Evolutionary conservation across 768 basidiomycete genomes (phyloP).

Genomic region (Suillus luteus): DNA sequence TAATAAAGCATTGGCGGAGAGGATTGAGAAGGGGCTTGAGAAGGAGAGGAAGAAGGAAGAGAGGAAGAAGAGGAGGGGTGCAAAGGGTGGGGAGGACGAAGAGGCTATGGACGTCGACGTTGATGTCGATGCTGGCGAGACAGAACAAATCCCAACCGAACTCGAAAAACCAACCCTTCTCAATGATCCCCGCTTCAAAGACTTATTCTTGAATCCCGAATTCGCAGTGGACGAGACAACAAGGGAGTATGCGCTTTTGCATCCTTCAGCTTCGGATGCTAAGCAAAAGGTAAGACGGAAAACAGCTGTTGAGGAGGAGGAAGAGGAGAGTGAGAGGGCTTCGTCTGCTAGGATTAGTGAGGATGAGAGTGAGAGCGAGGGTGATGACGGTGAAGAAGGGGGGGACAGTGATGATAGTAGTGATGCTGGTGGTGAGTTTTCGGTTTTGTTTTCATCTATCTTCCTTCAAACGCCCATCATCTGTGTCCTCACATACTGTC

Average conservation of each 20-base stretch:
- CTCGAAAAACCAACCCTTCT: conserved; percentile 53
- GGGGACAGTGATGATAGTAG: conserved; percentile 51
- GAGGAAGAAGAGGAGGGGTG: conserved; percentile 50
- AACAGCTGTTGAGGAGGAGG: conserved; percentile 88
- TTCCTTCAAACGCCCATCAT: not conserved
- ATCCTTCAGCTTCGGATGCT: conserved; percentile 67
- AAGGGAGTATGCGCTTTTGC: conserved; percentile 89
- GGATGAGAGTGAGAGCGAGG: conserved; percentile 45
- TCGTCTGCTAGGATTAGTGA: conserved; percentile 59
- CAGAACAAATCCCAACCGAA: conserved; percentile 18
- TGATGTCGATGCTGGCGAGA: conserved; percentile 21
- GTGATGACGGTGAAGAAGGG: conserved; percentile 45
- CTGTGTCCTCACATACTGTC: not conserved
- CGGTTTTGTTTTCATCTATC: not conserved
- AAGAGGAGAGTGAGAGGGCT: conserved; percentile 77
- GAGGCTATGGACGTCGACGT: conserved; percentile 32
- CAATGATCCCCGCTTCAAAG: conserved; percentile 86
- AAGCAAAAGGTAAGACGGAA: conserved; percentile 47
- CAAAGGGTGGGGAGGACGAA: conserved; percentile 28
- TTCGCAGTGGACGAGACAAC: conserved; percentile 89
- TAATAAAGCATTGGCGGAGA: conserved; percentile 86
- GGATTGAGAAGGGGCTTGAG: conserved; percentile 68
- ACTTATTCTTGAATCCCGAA: conserved; percentile 87
- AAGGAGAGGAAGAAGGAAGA: conserved; percentile 57
- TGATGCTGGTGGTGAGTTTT: conserved; percentile 54